Evolutionary conservation across 768 basidiomycete genomes (phyloP), one percentile per base, ranked within the genome.

Genomic region (Gymnopilus junonius): DNA sequence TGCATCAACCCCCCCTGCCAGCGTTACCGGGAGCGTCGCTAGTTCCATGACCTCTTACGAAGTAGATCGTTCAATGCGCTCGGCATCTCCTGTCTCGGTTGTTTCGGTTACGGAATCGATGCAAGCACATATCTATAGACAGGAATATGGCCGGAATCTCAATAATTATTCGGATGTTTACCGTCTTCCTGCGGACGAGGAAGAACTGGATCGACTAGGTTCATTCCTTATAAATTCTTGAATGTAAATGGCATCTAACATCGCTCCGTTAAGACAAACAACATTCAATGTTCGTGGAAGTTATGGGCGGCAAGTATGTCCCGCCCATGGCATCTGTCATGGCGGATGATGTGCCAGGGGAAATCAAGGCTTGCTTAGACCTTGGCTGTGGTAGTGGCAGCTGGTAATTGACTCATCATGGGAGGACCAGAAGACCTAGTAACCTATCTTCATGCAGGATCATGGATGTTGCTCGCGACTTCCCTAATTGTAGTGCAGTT

Each of bases 121-220:
- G 48, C 85, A 83, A 25, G 84, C 81, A 15, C 79, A 83, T 35
- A 82, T 86, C 1, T 87, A 86, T 75, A 83, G 81, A 58, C 81
- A 86, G 29, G 90, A 92, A 69, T 88, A 85, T 61, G 92, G 91
- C 0, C 81, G 92, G 42, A 83, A 80, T 32, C 72, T 93, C 45
- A 93, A 93, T 76, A 92, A 87, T 65, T 89, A 90, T 66, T 93
- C 92, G 1, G 90, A 93, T 46, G 82, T 93, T 1, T 94, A 94
- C 70, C 83, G 83, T 43, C 78, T 94, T 27, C 90, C 92, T 12
- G 92, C 91, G 27, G 92, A 93, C 65, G 88, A 89, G 8, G 90
- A 92, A 67, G 92, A 93, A 66, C 75, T 91, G 25, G 82, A 86
- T 32, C 83, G 91, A 61, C 82, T 92, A 37, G 83, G 91, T 91